Percentiles rank a stretch among this genome's conserved stretches.
Conservation (phyloP, 148 eudicot genomes). For the Euryodendron excelsum region DNA sequence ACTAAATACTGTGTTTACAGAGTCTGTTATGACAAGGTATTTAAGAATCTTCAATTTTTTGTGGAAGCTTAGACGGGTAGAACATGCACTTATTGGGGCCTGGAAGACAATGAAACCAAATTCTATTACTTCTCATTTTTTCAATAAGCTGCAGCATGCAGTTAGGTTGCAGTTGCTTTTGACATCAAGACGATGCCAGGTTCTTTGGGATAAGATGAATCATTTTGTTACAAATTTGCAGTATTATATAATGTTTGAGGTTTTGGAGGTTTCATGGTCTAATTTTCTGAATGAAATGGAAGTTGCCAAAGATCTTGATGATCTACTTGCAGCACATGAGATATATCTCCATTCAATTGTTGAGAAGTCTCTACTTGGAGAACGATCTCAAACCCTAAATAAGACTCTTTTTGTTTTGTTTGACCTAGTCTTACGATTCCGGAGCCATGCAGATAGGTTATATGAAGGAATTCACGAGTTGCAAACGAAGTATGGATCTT, state of each 20-base stretch:
- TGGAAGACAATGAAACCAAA: constrained; percentile 99
- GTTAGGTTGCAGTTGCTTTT: constrained; percentile 70
- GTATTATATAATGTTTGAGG: constrained; percentile 99
- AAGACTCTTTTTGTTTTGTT: constrained; percentile 74
- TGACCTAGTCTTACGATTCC: constrained; percentile 75
- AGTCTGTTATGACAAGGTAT: constrained; percentile 88
- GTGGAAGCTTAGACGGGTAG: constrained; percentile 98
- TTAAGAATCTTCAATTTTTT: constrained; percentile 81
- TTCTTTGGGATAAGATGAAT: constrained; percentile 97
- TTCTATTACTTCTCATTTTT: constrained; percentile 68
- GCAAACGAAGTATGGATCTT: constrained; percentile 73
- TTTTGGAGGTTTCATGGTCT: constrained; percentile 97
- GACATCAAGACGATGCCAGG: constrained; percentile 84
- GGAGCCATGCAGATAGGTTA: constrained; percentile 84
- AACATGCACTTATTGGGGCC: constrained; percentile 84
- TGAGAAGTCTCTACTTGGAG: constrained; percentile 95
- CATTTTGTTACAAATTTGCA: constrained; percentile 93
- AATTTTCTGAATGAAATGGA: constrained; percentile 82
- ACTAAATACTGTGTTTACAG: constrained; percentile 79
- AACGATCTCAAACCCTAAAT: constrained; percentile 61
- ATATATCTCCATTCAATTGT: constrained; percentile 86
- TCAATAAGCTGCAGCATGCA: constrained; percentile 58
- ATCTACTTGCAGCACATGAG: constrained; percentile 93
- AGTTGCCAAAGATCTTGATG: constrained; percentile 93
- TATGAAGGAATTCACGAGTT: constrained; percentile 87